Conservation (phyloP, 2,329 filamentous ascomycete species). For the Bimuria novae-zelandiae region DNA sequence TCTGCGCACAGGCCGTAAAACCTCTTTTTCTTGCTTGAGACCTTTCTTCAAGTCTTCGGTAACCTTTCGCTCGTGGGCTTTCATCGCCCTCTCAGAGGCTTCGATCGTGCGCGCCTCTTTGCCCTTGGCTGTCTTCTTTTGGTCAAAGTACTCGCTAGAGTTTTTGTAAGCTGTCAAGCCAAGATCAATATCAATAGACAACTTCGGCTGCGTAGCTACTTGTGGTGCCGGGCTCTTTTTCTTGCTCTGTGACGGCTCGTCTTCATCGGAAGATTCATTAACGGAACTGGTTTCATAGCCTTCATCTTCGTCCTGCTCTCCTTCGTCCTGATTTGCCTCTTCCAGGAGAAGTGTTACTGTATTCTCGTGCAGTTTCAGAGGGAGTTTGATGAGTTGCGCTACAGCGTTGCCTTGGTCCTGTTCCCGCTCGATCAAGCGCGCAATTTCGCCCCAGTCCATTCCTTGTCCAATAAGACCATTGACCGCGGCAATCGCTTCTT, state of each 20-base stretch:
- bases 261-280: conserved; percentile 57
- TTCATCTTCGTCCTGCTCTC: conserved; percentile 62
- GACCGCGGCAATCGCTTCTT: conserved; percentile 90
- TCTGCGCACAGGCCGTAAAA: conserved; percentile 80
- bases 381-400: conserved; percentile 82
- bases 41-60: conserved; percentile 82
- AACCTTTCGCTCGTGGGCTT: conserved; percentile 89
- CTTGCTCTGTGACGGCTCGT: conserved; percentile 50
- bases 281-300: conserved; percentile 68
- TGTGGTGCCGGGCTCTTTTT: conserved; percentile 51
- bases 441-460: conserved; percentile 97
- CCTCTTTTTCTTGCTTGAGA: conserved; percentile 87
- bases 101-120: conserved; percentile 87
- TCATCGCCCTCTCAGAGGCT: conserved; percentile 81
- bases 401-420: conserved; percentile 81
- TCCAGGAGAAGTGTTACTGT: conserved; percentile 78
- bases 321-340: conserved; percentile 69
- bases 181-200: conserved; percentile 85
- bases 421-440: conserved; percentile 83
- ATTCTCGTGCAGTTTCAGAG: conserved; percentile 88
- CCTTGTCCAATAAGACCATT: conserved; percentile 90
- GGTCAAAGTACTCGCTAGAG: conserved; percentile 87
- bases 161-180: conserved; percentile 84
- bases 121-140: conserved; percentile 79
- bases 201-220: conserved; percentile 46